Conservation (phyloP, 169 alveolate genomes). For the Cryptosporidium ryanae region DNA sequence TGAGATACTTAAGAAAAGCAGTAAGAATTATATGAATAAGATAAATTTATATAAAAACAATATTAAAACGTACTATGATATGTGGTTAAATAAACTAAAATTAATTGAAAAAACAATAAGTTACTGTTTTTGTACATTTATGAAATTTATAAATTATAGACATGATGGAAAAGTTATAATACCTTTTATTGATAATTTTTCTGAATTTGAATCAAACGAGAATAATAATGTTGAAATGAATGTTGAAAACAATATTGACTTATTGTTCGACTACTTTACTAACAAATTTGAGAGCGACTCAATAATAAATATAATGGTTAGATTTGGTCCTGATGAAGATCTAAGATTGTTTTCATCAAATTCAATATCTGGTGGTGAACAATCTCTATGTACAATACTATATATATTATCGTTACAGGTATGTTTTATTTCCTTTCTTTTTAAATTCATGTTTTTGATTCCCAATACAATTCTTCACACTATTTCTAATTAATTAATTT, state of each 20-base stretch:
- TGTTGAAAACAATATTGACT: not conserved
- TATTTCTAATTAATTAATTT: not conserved
- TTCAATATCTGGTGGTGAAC: conserved; percentile 73
- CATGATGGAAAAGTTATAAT: conserved; percentile 54
- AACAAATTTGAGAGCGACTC: conserved; percentile 51
- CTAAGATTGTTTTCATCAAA: conserved; percentile 57
- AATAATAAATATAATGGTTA: conserved; percentile 43
- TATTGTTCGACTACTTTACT: conserved; percentile 15
- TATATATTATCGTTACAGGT: conserved; percentile 62
- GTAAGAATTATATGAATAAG: not conserved
- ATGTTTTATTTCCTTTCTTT: too few species aligned
- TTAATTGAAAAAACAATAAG: conserved; percentile 8
- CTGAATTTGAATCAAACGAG: conserved; percentile 1
- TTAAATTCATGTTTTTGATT: not conserved
- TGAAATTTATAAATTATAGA: conserved; percentile 51
- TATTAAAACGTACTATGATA: not conserved
- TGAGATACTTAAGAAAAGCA: conserved; percentile 17
- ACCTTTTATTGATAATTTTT: conserved; percentile 28
- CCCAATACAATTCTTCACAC: not conserved
- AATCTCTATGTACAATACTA: conserved; percentile 69
- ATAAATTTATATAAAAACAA: conserved; percentile 15
- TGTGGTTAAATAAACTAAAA: conserved; percentile 21
- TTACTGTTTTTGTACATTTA: conserved; percentile 39
- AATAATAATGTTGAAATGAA: not conserved
- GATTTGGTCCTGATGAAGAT: conserved; percentile 62